Base-by-base conservation (phyloP, 495 filamentous ascomycete genomes). In the Aspergillus carlsbadensis region DNA sequence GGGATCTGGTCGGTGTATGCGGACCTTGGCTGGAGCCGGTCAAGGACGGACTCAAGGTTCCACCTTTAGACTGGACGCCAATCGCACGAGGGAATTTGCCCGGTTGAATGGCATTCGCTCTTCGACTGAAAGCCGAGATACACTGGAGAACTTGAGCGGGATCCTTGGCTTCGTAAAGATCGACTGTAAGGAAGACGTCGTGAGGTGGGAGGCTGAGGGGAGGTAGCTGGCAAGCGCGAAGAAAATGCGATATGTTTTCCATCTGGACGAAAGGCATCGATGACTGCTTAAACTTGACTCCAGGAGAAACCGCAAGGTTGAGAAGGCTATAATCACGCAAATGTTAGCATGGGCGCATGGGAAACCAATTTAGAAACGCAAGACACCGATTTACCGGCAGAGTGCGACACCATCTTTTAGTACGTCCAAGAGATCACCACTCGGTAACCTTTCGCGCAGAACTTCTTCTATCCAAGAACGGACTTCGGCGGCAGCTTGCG, bases 221-320 rank as follows among this genome's bases (percentile, higher is more conserved):
- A 24, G 88, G 84, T 36, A 79, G 73, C 69, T 96, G 88, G 73
- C 91, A 91, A 46, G 91, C 90, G 61, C 84, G 85, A 44, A 99
- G 85, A 75, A 97, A 99, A 67, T 94, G 89, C 8, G 93, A 95
- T 65, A 99, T 96, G 64, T 99, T 98, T 69, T 99, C 94, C 94
- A 96, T 98, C 72, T 98, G 95, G 31, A 98, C 92, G 71, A 98
- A 98, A 3, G 94, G 94, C 92, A 97, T 98, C 22, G 84, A 65
- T 0, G 90, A 95, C 56, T 84, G 78, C 72, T 96, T 96, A 71
- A 80, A 89, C 48, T 78, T 78, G 69, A 96, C 84, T 37, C 88
- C 88, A 10, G 91, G 87, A 8, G 86, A 87, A 49, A 92, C 76
- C 43, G 83, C 90, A 51, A 92, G 79, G 65, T 96, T 98, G 56